Evolutionary conservation across 768 basidiomycete species (phyloP).

Genomic region (Tulasnella sp.): DNA sequence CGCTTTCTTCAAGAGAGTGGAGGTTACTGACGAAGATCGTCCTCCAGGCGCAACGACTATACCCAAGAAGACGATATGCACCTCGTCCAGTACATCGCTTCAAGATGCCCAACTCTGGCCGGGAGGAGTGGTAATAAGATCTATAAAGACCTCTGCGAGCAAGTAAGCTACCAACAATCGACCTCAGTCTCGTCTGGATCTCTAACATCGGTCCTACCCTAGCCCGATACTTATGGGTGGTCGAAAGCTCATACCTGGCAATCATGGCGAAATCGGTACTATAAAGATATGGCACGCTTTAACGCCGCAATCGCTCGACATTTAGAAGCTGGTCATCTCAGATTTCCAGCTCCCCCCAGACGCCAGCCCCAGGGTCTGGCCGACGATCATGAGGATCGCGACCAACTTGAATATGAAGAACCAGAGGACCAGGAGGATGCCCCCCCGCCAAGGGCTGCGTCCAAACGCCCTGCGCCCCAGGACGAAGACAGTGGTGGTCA

Average conservation of each 20-base stretch:
- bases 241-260: neutral
- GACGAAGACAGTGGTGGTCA: neutral
- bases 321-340: neutral
- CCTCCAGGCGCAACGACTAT: neutral
- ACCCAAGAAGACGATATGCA: neutral
- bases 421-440: neutral
- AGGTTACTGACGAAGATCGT: neutral
- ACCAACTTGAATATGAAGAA: neutral
- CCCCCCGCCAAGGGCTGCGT: neutral
- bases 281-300: neutral
- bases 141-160: neutral
- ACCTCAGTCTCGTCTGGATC: too few species aligned
- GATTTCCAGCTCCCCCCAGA: neutral
- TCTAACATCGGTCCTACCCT: neutral
- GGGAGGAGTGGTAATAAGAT: constrained; percentile 1
- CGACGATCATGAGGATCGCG: neutral
- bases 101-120: neutral
- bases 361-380: neutral
- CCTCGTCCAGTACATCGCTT: constrained; percentile 4
- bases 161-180: neutral
- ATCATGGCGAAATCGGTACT: constrained; percentile 12
- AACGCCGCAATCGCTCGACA: neutral
- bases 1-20: neutral
- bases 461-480: neutral
- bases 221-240: neutral